A percentile compares a stretch with the other conserved stretches of the same genome.
Conservation (phyloP, 371 early-diverging fungal species). For the Mortierella sp. region DNA sequence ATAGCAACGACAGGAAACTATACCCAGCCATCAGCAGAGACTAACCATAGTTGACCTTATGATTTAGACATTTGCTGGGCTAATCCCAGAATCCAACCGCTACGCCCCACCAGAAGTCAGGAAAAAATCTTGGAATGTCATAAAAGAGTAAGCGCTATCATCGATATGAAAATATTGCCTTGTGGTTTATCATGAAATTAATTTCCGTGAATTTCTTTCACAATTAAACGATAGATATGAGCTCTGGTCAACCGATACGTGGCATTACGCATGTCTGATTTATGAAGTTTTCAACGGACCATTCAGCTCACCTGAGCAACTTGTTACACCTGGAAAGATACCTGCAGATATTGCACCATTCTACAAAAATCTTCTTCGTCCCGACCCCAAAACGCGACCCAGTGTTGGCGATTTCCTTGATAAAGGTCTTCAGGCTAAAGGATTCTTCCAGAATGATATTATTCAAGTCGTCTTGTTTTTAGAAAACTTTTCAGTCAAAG, state of each 20-base stretch:
- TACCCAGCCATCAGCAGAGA: not conserved
- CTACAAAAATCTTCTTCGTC: slow-evolving; percentile 64
- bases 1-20: not conserved
- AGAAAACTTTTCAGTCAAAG: slow-evolving; percentile 91
- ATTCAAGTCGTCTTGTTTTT: slow-evolving; percentile 83
- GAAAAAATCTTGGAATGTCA: slow-evolving; percentile 72
- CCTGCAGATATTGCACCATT: slow-evolving; percentile 69
- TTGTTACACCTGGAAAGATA: slow-evolving; percentile 69
- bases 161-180: not conserved
- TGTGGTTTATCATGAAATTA: not conserved
- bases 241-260: slow-evolving; percentile 77
- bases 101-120: slow-evolving; percentile 84
- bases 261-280: slow-evolving; percentile 83
- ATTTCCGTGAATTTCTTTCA: not conserved
- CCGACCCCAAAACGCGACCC: slow-evolving; percentile 70
- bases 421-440: slow-evolving; percentile 66
- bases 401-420: slow-evolving; percentile 81
- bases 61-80: slow-evolving; percentile 74
- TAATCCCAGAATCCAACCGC: slow-evolving; percentile 73
- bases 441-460: slow-evolving; percentile 85
- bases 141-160: slow-evolving; percentile 68
- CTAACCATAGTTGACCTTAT: not conserved
- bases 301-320: slow-evolving; percentile 72
- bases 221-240: slow-evolving; percentile 40
- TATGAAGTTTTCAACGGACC: slow-evolving; percentile 85